Conservation (phyloP, 352 stramenopile genomes). For the Saprolegnia diclina region DNA sequence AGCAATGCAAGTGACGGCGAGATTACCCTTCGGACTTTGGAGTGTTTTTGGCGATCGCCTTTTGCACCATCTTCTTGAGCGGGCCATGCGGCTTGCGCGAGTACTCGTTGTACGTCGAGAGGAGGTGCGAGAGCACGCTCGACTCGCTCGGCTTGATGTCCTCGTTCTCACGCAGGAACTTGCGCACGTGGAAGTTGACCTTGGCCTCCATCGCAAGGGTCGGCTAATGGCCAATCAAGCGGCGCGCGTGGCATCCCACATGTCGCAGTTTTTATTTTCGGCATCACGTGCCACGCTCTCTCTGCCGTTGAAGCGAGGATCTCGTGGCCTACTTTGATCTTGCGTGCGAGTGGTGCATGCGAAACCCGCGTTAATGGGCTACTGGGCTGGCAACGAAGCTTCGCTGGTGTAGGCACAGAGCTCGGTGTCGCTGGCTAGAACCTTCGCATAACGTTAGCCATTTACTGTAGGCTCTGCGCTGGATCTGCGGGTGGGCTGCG, state of each 20-base stretch:
- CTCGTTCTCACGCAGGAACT: slow-evolving; percentile 77
- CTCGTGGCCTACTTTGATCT: too few species aligned
- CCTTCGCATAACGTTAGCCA: too few species aligned
- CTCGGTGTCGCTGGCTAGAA: too few species aligned
- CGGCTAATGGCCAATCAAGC: neutral
- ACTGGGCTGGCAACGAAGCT: too few species aligned
- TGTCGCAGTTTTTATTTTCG: neutral
- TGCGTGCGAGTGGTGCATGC: too few species aligned
- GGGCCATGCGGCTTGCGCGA: slow-evolving; percentile 59
- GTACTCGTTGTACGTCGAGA: slow-evolving; percentile 80
- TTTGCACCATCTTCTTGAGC: slow-evolving; percentile 25
- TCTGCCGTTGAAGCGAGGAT: too few species aligned
- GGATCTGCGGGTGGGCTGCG: too few species aligned
- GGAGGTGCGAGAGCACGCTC: slow-evolving; percentile 54
- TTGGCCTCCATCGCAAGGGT: slow-evolving; percentile 63
- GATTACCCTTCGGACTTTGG: slow-evolving; percentile 25
- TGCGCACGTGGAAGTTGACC: slow-evolving; percentile 80
- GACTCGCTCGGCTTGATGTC: slow-evolving; percentile 51
- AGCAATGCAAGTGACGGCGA: too few species aligned
- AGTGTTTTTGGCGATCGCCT: slow-evolving; percentile 20
- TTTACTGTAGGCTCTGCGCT: too few species aligned
- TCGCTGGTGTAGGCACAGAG: too few species aligned
- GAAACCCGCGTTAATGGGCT: too few species aligned
- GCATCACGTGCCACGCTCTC: neutral
- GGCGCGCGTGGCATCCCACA: neutral